Evolutionary conservation across 176 grass and related monocot species (phyloP).

Genomic region (Cenchrus fungigraminus): DNA sequence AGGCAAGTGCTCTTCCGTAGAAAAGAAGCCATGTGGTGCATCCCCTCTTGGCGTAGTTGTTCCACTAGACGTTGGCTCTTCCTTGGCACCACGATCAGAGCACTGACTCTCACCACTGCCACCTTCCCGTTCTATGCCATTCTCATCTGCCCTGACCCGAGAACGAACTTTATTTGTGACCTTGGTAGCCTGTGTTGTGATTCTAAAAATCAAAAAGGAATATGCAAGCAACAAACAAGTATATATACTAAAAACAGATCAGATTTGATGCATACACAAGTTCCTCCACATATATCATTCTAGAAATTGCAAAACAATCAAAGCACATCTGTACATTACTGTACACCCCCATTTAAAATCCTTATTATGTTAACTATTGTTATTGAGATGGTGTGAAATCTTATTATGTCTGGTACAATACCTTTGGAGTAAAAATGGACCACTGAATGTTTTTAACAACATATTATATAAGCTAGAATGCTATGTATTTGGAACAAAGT

Average conservation of each 20-base stretch:
- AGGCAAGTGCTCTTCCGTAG: conserved; percentile 51
- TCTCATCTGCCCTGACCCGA: conserved; percentile 66
- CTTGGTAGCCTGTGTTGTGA: conserved; percentile 85
- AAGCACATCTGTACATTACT: background rate
- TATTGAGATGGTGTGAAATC: background rate
- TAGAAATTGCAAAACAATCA: background rate
- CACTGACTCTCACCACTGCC: conserved; percentile 54
- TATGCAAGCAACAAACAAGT: conserved; percentile 48
- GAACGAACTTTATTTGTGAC: conserved; percentile 98
- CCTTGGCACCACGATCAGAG: conserved; percentile 68
- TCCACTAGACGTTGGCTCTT: conserved; percentile 65
- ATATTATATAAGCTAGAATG: background rate
- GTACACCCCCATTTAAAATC: background rate
- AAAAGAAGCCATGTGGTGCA: conserved; percentile 44
- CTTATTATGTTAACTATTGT: background rate
- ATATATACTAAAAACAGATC: conserved; percentile 32
- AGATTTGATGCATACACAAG: conserved; percentile 24
- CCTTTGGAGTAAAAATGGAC: conserved; percentile 2
- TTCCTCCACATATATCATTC: background rate
- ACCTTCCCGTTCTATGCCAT: conserved; percentile 63
- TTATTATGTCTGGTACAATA: background rate
- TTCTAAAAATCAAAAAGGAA: conserved; percentile 72
- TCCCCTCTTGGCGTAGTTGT: conserved; percentile 69
- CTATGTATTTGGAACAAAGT: background rate
- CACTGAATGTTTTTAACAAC: background rate